A percentile compares a stretch with the other conserved stretches of the same genome.
phyloP scores from a whole-genome alignment of 345 rosid species.

The Murraya paniculata region DNA sequence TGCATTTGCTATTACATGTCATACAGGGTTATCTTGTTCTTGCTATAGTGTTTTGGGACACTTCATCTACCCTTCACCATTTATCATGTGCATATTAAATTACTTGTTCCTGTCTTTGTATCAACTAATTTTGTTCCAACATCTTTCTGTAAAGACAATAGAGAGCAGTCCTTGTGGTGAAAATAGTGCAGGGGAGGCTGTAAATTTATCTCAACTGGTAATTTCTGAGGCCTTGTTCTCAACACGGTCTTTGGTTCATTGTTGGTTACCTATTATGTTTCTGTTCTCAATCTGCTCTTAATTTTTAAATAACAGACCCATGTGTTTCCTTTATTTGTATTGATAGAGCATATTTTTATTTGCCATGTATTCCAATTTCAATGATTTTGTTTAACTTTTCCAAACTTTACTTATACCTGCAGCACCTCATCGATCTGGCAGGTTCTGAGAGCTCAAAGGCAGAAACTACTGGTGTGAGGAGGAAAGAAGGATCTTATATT shows the following conservation, averaged over 20 bases:
- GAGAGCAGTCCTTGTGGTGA: constrained; percentile 89
- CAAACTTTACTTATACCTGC: constrained; percentile 52
- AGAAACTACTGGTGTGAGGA: constrained; percentile 88
- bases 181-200: constrained; percentile 79
- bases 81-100: not conserved
- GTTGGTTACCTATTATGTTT: constrained; percentile 18
- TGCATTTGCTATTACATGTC: constrained; percentile 4
- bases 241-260: constrained; percentile 17
- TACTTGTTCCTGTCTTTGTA: constrained; percentile 12
- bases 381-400: constrained; percentile 30
- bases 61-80: not conserved
- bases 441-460: constrained; percentile 99
- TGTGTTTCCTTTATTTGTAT: not conserved
- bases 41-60: constrained; percentile 2
- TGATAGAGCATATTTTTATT: not conserved
- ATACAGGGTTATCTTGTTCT: constrained; percentile 3
- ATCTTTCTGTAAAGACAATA: constrained; percentile 57
- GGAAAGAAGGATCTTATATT: constrained; percentile 97
- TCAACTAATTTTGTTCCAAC: constrained; percentile 14
- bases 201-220: constrained; percentile 96
- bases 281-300: not conserved
- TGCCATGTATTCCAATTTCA: not conserved
- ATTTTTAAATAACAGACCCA: not conserved
- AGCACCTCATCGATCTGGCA: constrained; percentile 99
- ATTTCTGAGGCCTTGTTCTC: constrained; percentile 31